These are phyloP conservation scores for Microascus cirrosus DNA, from an alignment of 2,329 filamentous ascomycete genomes.

Conservation along the genomic window DNA sequence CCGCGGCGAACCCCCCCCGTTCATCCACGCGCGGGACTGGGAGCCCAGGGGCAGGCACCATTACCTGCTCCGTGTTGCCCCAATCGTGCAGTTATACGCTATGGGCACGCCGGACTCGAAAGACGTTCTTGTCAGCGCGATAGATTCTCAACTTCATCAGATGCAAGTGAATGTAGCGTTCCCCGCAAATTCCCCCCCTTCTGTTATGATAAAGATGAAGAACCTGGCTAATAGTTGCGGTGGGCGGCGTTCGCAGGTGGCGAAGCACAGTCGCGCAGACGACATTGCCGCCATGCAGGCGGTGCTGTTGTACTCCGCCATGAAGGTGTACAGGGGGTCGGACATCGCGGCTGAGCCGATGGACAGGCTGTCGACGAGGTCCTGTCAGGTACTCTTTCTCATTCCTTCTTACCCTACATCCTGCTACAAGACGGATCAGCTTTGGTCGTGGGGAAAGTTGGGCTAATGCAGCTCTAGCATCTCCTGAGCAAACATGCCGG, in stretches of 20 bases:
- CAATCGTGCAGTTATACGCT: neutral
- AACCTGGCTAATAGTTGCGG: neutral
- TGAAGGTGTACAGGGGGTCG: neutral
- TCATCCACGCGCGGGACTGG: neutral
- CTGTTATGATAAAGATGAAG: too few species aligned
- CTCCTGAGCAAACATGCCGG: neutral
- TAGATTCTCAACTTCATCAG: neutral
- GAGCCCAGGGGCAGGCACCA: neutral
- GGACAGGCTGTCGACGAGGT: neutral
- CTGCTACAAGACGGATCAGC: neutral
- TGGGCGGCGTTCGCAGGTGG: neutral
- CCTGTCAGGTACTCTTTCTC: neutral
- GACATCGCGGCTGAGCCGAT: neutral
- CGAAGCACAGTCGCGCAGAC: neutral
- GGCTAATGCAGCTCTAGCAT: neutral
- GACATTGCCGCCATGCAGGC: constrained; percentile 1
- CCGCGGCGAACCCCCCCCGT: neutral
- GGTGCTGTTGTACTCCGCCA: neutral
- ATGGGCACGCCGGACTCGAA: neutral
- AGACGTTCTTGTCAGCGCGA: neutral
- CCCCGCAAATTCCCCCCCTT: too few species aligned
- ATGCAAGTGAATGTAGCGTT: neutral
- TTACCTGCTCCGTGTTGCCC: neutral
- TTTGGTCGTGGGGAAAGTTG: too few species aligned
- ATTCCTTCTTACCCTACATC: neutral